Percentiles rank a stretch among this genome's conserved stretches.
These are phyloP conservation scores for Pseudotsuga menziesii DNA, from an alignment of 75 land plant species.

Conservation along the genomic window DNA sequence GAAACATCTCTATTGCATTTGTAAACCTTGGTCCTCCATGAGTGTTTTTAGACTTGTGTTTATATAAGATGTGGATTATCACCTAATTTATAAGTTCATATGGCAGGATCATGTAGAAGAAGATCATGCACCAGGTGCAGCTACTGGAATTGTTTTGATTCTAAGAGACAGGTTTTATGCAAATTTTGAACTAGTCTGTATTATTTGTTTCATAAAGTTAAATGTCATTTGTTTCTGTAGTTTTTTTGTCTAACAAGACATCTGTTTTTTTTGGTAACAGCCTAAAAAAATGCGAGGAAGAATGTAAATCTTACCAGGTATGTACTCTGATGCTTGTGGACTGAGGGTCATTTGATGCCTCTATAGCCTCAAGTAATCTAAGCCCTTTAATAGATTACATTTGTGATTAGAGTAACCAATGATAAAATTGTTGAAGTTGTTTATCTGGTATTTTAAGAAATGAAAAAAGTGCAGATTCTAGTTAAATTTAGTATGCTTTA, in stretches of 20 bases:
- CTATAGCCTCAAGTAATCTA: too few species aligned
- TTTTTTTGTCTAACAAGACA: neutral
- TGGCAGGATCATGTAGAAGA: slow-evolving; percentile 16
- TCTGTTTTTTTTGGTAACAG: slow-evolving; percentile 25
- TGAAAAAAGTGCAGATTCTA: too few species aligned
- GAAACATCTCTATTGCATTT: neutral
- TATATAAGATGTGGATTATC: neutral
- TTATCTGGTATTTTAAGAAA: too few species aligned
- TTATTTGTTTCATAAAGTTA: neutral
- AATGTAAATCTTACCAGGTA: slow-evolving; percentile 50
- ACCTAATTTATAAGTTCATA: neutral
- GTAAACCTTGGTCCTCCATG: neutral
- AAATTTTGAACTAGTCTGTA: neutral
- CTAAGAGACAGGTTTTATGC: slow-evolving; percentile 53
- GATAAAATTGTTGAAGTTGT: too few species aligned
- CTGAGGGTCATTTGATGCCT: too few species aligned
- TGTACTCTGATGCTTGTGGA: neutral
- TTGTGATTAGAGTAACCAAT: too few species aligned
- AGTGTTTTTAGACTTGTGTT: neutral
- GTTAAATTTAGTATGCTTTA: too few species aligned
- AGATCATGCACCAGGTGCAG: slow-evolving; percentile 65
- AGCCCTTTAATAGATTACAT: too few species aligned
- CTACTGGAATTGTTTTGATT: slow-evolving; percentile 62
- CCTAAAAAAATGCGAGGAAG: slow-evolving; percentile 45
- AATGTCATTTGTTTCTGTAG: neutral